Conservation (phyloP, 164 flowering plant genomes). For the Malania oleifera region DNA sequence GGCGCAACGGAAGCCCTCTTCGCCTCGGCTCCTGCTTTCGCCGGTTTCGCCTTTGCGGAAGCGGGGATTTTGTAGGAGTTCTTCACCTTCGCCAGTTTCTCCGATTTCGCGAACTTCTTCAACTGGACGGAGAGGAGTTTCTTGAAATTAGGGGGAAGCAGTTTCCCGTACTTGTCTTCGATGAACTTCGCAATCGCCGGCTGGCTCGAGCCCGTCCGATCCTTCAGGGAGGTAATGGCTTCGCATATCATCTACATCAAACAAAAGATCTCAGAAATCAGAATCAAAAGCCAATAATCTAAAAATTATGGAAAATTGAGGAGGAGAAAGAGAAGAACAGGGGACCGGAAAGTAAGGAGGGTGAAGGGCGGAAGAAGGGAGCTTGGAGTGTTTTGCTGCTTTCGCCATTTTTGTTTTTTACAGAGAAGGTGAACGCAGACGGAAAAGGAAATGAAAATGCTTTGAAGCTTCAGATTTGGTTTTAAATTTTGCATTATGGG, state of each 20-base stretch:
- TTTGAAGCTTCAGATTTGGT: too few species aligned
- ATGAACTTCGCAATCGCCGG: constrained; percentile 45
- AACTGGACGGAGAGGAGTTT: constrained; percentile 35
- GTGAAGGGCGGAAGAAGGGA: constrained; percentile 16
- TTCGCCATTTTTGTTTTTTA: constrained; percentile 13
- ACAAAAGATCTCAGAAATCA: neutral
- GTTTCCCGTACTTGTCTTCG: constrained; percentile 29
- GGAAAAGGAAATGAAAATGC: too few species aligned
- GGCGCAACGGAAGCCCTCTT: neutral
- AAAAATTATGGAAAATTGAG: neutral
- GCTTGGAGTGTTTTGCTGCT: constrained; percentile 5
- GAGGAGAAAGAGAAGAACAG: neutral
- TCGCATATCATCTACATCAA: constrained; percentile 43
- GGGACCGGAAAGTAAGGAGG: constrained; percentile 32
- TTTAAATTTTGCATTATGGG: too few species aligned
- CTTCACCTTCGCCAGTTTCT: constrained; percentile 37
- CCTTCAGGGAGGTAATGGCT: constrained; percentile 42
- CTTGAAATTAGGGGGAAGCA: constrained; percentile 38
- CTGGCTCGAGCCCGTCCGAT: constrained; percentile 49
- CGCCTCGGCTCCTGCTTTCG: neutral
- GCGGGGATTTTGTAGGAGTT: constrained; percentile 33
- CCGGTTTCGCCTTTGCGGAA: constrained; percentile 2
- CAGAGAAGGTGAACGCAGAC: too few species aligned
- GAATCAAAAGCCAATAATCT: neutral
- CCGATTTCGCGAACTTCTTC: constrained; percentile 33